phyloP scores from a whole-genome alignment of 2,329 filamentous ascomycete species.

The Aspergillus udagawae region DNA sequence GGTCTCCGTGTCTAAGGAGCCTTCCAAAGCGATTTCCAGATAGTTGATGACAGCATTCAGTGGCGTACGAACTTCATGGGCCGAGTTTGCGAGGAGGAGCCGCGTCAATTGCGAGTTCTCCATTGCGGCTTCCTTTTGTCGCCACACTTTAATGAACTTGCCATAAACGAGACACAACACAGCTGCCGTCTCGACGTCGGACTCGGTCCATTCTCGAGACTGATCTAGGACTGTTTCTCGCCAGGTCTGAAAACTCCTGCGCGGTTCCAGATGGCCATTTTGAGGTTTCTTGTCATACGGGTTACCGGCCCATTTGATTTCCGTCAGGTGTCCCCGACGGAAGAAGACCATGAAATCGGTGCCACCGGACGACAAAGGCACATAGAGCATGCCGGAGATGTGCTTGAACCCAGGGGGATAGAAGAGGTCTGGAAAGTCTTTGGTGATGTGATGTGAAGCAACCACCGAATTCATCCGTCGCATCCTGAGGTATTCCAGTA shows the following conservation, averaged over 20 bases:
- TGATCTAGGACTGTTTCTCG: constrained; percentile 75
- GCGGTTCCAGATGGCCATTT: constrained; percentile 69
- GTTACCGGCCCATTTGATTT: constrained; percentile 74
- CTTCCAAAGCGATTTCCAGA: constrained; percentile 84
- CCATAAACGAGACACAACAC: constrained; percentile 85
- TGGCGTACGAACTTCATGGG: constrained; percentile 86
- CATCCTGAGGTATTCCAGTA: constrained; percentile 80
- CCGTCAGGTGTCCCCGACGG: constrained; percentile 69
- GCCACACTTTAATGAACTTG: constrained; percentile 88
- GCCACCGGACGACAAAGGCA: constrained; percentile 72
- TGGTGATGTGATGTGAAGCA: constrained; percentile 68
- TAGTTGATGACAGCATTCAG: constrained; percentile 95
- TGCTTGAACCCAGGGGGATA: constrained; percentile 75
- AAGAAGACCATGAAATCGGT: constrained; percentile 89
- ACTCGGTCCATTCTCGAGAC: constrained; percentile 82
- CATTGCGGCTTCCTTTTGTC: constrained; percentile 80
- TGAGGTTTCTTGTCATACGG: constrained; percentile 62
- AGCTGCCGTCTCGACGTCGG: constrained; percentile 83
- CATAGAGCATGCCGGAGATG: constrained; percentile 74
- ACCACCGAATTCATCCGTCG: constrained; percentile 70
- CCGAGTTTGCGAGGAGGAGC: constrained; percentile 78
- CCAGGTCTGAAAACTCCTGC: constrained; percentile 79
- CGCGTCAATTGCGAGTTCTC: constrained; percentile 77
- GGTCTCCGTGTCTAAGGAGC: constrained; percentile 72
- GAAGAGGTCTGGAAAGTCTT: constrained; percentile 75